phyloP scores from a whole-genome alignment of 176 grass and related monocot species.

The Oryza australiensis region DNA sequence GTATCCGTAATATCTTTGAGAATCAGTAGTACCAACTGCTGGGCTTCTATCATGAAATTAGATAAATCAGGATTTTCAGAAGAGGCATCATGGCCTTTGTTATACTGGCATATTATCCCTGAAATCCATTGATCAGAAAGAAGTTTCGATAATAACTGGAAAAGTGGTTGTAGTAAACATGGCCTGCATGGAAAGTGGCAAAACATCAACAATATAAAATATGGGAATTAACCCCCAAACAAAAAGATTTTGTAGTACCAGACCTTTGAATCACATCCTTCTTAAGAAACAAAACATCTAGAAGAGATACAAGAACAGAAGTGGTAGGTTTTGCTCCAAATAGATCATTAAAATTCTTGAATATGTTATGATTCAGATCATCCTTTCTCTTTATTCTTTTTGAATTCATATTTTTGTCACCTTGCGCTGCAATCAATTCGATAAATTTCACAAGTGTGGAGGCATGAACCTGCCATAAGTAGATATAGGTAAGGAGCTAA shows the following conservation, averaged over 20 bases:
- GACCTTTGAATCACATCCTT: conserved; percentile 86
- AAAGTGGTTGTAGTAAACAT: conserved; percentile 70
- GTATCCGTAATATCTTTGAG: conserved; percentile 94
- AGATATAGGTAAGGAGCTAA: conserved; percentile 32
- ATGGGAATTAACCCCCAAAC: neutral
- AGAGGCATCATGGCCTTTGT: conserved; percentile 33
- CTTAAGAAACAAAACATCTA: conserved; percentile 80
- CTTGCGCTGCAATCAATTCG: conserved; percentile 55
- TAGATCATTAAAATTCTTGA: conserved; percentile 44
- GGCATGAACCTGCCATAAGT: conserved; percentile 64
- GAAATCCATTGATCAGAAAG: conserved; percentile 58
- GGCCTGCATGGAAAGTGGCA: conserved; percentile 40
- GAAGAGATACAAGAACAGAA: conserved; percentile 69
- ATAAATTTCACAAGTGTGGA: conserved; percentile 59
- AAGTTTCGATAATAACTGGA: conserved; percentile 67
- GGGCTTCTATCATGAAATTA: conserved; percentile 60
- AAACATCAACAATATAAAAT: conserved; percentile 1
- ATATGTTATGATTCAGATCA: conserved; percentile 25
- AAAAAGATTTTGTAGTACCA: neutral
- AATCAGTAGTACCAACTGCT: conserved; percentile 65
- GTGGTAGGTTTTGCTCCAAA: conserved; percentile 54
- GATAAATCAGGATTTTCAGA: conserved; percentile 45
- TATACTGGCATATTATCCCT: conserved; percentile 44
- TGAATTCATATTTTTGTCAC: conserved; percentile 33
- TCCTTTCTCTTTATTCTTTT: conserved; percentile 69